Evolutionary conservation across 768 basidiomycete species (phyloP).

Genomic region (Mycena metata): DNA sequence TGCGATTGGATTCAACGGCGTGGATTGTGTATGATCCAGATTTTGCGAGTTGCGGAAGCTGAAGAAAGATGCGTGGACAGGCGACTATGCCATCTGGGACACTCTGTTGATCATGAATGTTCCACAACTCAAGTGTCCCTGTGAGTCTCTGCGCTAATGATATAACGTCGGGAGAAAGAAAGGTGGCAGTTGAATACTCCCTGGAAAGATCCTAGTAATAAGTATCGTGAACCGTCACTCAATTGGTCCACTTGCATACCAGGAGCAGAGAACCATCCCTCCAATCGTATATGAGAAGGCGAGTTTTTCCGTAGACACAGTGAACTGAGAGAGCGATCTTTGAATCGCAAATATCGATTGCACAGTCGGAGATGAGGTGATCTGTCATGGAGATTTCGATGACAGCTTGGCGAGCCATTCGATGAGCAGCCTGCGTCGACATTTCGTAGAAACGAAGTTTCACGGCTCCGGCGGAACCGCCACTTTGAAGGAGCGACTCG

Average conservation of each 20-base stretch:
- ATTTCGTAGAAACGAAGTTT: slow-evolving; percentile 6
- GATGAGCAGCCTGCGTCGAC: slow-evolving; percentile 1
- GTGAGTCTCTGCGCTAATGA: background rate
- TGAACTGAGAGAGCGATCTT: background rate
- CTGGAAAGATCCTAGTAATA: background rate
- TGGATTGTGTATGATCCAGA: background rate
- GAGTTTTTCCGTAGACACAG: background rate
- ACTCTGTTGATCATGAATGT: background rate
- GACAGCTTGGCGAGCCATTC: background rate
- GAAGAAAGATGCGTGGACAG: slow-evolving; percentile 3
- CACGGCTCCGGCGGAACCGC: background rate
- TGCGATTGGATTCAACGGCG: slow-evolving; percentile 6
- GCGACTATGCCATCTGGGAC: background rate
- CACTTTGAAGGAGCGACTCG: background rate
- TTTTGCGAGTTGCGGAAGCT: background rate
- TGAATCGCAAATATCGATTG: background rate
- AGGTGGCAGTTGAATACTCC: background rate
- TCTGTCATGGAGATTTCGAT: background rate
- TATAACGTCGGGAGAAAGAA: slow-evolving; percentile 6
- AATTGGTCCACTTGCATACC: background rate
- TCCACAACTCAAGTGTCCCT: slow-evolving; percentile 11
- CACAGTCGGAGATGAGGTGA: background rate
- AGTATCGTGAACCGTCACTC: too few relatives aligned
- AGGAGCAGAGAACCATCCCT: background rate
- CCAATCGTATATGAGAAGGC: too few relatives aligned